A percentile compares a stretch with the other conserved stretches of the same genome.
These are phyloP conservation scores for Pilatotrama ljubarskyi DNA, from an alignment of 768 basidiomycete species.

Conservation along the genomic window DNA sequence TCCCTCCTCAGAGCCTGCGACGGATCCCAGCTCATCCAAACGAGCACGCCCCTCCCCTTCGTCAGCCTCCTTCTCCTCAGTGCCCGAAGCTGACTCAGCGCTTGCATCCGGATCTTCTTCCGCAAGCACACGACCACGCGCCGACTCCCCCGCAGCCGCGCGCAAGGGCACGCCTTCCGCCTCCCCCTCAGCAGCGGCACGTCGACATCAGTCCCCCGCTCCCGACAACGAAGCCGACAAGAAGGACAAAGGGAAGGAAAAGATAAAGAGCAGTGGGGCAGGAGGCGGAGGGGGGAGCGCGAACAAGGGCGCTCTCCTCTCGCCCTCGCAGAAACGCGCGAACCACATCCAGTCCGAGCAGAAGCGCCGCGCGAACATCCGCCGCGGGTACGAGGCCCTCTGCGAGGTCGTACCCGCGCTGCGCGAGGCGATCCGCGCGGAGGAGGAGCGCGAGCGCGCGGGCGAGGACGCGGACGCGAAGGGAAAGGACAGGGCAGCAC, in stretches of 20 bases:
- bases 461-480: slow-evolving; percentile 22
- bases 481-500: slow-evolving; percentile 1
- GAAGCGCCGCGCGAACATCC: slow-evolving; percentile 89
- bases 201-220: background rate
- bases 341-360: slow-evolving; percentile 95
- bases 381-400: slow-evolving; percentile 84
- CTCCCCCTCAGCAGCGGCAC: background rate
- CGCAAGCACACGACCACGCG: slow-evolving; percentile 8
- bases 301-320: slow-evolving; percentile 52
- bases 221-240: background rate
- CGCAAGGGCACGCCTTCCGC: background rate
- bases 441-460: slow-evolving; percentile 52
- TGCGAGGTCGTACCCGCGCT: slow-evolving; percentile 83
- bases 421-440: slow-evolving; percentile 74
- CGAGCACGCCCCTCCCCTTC: slow-evolving; percentile 29
- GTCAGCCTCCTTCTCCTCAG: slow-evolving; percentile 17
- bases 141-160: background rate
- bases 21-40: slow-evolving; percentile 32
- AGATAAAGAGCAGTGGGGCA: background rate
- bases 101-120: slow-evolving; percentile 1
- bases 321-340: slow-evolving; percentile 85
- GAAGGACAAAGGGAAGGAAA: background rate
- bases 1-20: slow-evolving; percentile 22
- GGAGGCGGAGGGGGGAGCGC: slow-evolving; percentile 8
- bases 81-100: slow-evolving; percentile 13